Conservation (phyloP, 1,139 yeast genomes). For the Saccharomyces hybrid region DNA sequence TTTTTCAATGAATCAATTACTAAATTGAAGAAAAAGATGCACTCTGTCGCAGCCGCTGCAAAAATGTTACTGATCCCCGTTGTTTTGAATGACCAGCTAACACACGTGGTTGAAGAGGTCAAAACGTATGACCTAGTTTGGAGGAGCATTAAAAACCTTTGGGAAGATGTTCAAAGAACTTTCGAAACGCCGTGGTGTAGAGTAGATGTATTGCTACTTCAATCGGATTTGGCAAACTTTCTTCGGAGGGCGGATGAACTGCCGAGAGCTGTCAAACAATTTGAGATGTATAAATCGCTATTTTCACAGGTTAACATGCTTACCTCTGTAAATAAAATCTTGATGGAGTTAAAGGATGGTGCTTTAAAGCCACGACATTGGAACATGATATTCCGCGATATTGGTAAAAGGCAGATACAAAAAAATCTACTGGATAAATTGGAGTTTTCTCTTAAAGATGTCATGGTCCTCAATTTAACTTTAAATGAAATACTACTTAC, state of each 20-base stretch:
- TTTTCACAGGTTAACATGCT: conserved; percentile 22
- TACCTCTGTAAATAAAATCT: conserved; percentile 34
- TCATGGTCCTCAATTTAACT: conserved; percentile 50
- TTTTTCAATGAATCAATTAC: conserved; percentile 5
- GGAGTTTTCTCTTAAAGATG: conserved; percentile 46
- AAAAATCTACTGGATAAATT: not conserved
- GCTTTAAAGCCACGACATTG: conserved; percentile 65
- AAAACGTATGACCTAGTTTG: not conserved
- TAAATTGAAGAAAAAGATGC: not conserved
- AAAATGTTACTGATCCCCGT: not conserved
- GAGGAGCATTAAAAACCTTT: not conserved
- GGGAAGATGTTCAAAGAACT: not conserved
- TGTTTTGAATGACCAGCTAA: not conserved
- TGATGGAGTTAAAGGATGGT: conserved; percentile 50
- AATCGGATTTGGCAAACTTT: not conserved
- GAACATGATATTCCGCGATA: conserved; percentile 41
- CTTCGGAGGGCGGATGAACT: not conserved
- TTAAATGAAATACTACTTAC: conserved; percentile 43
- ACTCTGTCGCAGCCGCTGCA: not conserved
- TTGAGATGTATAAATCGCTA: not conserved
- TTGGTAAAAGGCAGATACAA: conserved; percentile 14
- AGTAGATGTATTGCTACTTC: not conserved
- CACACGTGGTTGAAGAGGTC: not conserved
- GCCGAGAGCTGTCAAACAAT: not conserved
- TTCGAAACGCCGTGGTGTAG: not conserved